Evolutionary conservation across 306 rosid species (phyloP).

Genomic region (Inga laurina): DNA sequence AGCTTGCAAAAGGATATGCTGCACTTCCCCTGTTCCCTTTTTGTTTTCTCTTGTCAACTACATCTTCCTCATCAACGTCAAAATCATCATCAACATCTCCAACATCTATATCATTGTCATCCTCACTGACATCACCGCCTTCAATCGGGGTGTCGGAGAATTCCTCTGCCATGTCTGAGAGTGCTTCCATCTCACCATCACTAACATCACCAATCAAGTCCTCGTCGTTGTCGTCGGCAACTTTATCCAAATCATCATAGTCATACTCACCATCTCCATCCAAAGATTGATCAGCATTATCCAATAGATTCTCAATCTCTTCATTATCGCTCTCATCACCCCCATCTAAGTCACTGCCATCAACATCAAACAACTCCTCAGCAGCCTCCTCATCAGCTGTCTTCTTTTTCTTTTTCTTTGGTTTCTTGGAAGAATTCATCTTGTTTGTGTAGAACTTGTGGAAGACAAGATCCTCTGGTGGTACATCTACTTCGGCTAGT

Average conservation of each 20-base stretch:
- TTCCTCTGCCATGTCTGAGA: conserved; percentile 58
- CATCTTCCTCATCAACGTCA: conserved; percentile 43
- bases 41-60: conserved; percentile 43
- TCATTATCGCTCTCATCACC: conserved; percentile 86
- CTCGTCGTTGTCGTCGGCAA: conserved; percentile 72
- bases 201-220: conserved; percentile 72
- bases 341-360: conserved; percentile 49
- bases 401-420: conserved; percentile 82
- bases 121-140: conserved; percentile 23
- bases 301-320: conserved; percentile 83
- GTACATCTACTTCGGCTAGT: conserved; percentile 83
- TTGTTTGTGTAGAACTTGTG: conserved; percentile 87
- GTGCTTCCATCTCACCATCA: conserved; percentile 64
- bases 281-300: conserved; percentile 52
- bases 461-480: conserved; percentile 93
- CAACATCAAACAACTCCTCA: conserved; percentile 61
- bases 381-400: conserved; percentile 63
- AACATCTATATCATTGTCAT: conserved; percentile 27
- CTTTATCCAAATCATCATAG: conserved; percentile 79
- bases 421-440: conserved; percentile 62
- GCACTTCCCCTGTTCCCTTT: conserved; percentile 54
- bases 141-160: conserved; percentile 39
- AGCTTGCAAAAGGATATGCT: conserved; percentile 79
- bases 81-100: conserved; percentile 61
- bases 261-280: conserved; percentile 68